Evolutionary conservation across 2,329 filamentous ascomycete species (phyloP), one percentile per base, ranked within the genome.

Genomic region (Penicillium brevicompactum): DNA sequence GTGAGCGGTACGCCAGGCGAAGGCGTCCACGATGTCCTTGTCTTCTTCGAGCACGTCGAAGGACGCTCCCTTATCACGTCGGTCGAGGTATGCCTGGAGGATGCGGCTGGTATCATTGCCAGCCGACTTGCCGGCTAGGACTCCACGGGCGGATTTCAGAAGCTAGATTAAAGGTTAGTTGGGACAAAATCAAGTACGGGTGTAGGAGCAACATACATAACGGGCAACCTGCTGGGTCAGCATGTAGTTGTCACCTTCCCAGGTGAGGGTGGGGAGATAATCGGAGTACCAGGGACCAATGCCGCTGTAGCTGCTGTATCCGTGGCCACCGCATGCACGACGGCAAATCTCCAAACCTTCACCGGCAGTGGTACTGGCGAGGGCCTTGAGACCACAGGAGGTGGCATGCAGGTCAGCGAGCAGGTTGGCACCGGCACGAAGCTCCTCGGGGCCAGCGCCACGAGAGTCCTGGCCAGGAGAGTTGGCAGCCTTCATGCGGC

Each of bases 201-300:
- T 16, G 10, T 22, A 41, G 32, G 16, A 44, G 4, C 1, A 21
- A 74, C 79, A 72, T 74, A 82, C 78, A 67, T 91, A 91, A 55
- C 88, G 83, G 2, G 87, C 87, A 2, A 91, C 88, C 75, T 92
- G 89, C 72, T 92, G 89, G 9, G 87, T 90, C 56, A 92, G 78
- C 88, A 92, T 91, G 77, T 89, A 91, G 78, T 90, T 91, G 76
- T 91, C 89, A 43, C 89, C 89, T 70, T 91, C 89, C 86, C 87
- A 90, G 9, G 87, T 90, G 13, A 79, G 73, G 0, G 84, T 88
- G 14, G 89, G 88, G 1, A 91, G 79, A 69, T 91, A 91, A 70
- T 92, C 88, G 27, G 88, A 81, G 65, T 91, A 92, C 82, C 84
- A 89, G 16, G 82, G 76, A 1, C 88, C 88, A 62, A 92, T 90